phyloP scores from a whole-genome alignment of 768 basidiomycete species.

The Tricholoma flavovirens region DNA sequence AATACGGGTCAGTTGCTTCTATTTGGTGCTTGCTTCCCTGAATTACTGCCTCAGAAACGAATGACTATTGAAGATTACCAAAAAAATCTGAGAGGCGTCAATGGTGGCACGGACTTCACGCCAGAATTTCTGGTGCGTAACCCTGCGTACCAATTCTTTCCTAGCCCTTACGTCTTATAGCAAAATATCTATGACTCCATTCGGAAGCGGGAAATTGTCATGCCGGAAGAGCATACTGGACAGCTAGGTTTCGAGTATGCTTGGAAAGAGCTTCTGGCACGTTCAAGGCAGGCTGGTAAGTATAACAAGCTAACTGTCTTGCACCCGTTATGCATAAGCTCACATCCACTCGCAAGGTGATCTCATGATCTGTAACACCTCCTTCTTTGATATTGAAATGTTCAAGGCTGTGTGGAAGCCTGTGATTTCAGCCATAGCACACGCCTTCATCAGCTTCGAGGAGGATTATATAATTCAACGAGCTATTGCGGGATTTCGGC shows the following conservation, averaged over 20 bases:
- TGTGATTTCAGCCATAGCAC: conserved; percentile 89
- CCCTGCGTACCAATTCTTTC: not conserved
- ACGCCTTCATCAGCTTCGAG: conserved; percentile 92
- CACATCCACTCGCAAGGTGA: conserved; percentile 36
- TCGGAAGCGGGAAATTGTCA: conserved; percentile 87
- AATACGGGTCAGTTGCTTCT: conserved; percentile 54
- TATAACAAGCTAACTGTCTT: not conserved
- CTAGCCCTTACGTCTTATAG: conserved; percentile 35
- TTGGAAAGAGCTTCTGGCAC: conserved; percentile 90
- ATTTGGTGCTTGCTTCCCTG: not conserved
- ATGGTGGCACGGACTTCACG: conserved; percentile 78
- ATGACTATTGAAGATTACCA: conserved; percentile 96
- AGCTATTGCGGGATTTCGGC: conserved; percentile 92
- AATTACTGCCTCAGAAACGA: conserved; percentile 61
- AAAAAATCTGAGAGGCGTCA: conserved; percentile 89
- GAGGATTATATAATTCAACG: conserved; percentile 96
- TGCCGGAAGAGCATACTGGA: conserved; percentile 97
- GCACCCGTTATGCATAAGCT: not conserved
- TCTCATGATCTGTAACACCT: conserved; percentile 73
- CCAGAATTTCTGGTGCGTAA: conserved; percentile 72
- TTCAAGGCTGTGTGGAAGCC: conserved; percentile 93
- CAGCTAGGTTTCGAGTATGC: conserved; percentile 98
- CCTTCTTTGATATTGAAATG: conserved; percentile 85
- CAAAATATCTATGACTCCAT: conserved; percentile 92
- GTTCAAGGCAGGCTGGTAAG: conserved; percentile 76